phyloP scores from a whole-genome alignment of 805 yeast species.

The Candida sakaeoensis region DNA sequence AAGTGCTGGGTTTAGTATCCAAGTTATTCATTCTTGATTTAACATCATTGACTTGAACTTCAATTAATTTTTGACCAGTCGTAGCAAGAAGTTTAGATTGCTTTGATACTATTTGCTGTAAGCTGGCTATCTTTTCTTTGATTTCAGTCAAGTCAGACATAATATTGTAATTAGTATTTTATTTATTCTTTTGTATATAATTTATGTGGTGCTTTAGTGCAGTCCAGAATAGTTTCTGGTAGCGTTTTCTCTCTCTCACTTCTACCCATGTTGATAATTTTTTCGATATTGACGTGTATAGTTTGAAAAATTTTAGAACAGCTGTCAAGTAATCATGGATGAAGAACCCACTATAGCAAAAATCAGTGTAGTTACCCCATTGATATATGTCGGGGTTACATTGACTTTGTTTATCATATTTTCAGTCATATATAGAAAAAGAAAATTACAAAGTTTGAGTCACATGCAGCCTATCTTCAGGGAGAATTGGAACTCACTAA shows the following conservation, averaged over 20 bases:
- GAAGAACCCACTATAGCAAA: constrained; percentile 11
- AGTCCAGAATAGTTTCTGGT: no score
- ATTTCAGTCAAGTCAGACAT: constrained; percentile 20
- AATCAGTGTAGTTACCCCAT: constrained; percentile 53
- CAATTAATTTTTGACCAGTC: constrained; percentile 77
- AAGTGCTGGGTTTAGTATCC: constrained; percentile 12
- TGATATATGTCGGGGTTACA: constrained; percentile 69
- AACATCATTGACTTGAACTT: constrained; percentile 60
- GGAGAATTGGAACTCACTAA: constrained; percentile 59
- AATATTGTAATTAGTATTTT: not conserved
- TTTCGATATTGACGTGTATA: constrained; percentile 4
- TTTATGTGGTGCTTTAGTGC: no score
- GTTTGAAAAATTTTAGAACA: constrained; percentile 5
- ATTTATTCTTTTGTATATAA: no score
- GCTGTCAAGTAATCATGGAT: constrained; percentile 6
- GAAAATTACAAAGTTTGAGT: constrained; percentile 50
- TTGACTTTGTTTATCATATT: constrained; percentile 65
- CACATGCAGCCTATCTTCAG: constrained; percentile 71
- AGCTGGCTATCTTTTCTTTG: constrained; percentile 46
- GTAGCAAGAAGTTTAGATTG: constrained; percentile 64
- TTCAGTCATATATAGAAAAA: constrained; percentile 62
- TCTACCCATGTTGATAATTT: constrained; percentile 2
- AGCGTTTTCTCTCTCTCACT: not conserved
- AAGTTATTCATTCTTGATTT: constrained; percentile 30
- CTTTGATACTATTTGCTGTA: constrained; percentile 54